Base-by-base conservation (phyloP, 495 filamentous ascomycete genomes). In the Letharia columbiana region DNA sequence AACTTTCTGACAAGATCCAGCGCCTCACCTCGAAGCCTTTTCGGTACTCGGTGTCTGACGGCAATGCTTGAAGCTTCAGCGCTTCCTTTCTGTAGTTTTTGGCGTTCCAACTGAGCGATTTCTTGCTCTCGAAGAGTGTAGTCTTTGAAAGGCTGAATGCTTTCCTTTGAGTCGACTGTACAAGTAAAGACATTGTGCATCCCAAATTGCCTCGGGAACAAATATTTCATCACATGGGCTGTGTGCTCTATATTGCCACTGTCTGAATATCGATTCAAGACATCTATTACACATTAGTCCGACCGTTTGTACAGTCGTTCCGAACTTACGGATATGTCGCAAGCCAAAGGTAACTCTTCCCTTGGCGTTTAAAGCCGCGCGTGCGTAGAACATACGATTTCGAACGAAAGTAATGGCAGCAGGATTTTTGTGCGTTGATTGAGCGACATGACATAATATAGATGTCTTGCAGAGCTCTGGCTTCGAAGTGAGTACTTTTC, bases 141-240 rank as follows among this genome's bases (percentile, higher is more conserved):
- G 72, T 94, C 90, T 68, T 90, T 92, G 69, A 92, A 86, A 41
- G 81, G 80, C 60, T 91, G 86, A 1, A 81, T 77, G 0, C 85
- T 91, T 67, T 91, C 84, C 40, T 75, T 83, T 20, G 71, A 73
- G 70, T 93, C 82, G 18, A 88, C 78, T 15, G 77, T 73, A 2
- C 84, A 86, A 0, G 89, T 90, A 70, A 98, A 97, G n/a, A 88
- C 90, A 76, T 96, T 98, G 69, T 93, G 90, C 17, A 98, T 77
- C 5, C 85, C 85, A 72, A 96, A 97, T 73, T 98, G 91, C 28
- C 88, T 82, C 41, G 94, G 94, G 68, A 98, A 98, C 2, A 98
- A 86, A 74, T 98, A 93, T 77, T 91, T 91, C 84, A 96, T 84
- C 37, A 97, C 76, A 66, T 89, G 90, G 10, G 87, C 71, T 0